Conservation (phyloP, 768 basidiomycete species). For the Coprinellus micaceus region DNA sequence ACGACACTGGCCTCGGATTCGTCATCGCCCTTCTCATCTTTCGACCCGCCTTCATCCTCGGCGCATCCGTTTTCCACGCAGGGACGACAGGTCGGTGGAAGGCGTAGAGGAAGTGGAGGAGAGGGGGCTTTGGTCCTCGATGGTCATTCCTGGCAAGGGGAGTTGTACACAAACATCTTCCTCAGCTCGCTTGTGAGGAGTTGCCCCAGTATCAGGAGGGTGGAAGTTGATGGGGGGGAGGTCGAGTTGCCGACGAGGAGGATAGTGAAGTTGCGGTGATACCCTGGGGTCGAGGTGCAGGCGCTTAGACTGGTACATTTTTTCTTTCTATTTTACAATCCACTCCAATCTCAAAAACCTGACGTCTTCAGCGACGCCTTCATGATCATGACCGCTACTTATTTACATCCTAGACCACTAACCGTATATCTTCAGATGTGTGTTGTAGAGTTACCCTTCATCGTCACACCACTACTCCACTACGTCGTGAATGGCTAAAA, state of each 20-base stretch:
- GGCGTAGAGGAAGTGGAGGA: background rate
- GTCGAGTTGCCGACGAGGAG: background rate
- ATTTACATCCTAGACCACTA: no score
- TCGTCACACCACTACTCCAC: no score
- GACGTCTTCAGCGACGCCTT: no score
- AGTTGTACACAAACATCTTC: background rate
- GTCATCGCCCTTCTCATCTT: no score
- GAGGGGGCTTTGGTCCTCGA: background rate
- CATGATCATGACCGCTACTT: no score
- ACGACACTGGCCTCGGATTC: constrained; percentile 7
- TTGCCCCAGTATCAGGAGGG: background rate
- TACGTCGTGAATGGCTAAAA: no score
- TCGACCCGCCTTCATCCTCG: background rate
- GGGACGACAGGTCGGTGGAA: background rate
- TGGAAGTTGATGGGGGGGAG: constrained; percentile 1
- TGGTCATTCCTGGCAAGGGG: background rate
- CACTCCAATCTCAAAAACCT: no score
- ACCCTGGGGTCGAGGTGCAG: background rate
- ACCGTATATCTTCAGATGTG: no score
- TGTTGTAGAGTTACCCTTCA: no score
- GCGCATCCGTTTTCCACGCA: constrained; percentile 8
- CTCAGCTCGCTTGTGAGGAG: background rate
- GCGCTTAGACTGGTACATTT: background rate
- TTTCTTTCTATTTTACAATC: no score
- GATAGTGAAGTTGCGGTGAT: background rate